Percentiles rank a stretch among this genome's conserved stretches.
These are phyloP conservation scores for Nosema muscidifuracis DNA, from an alignment of 371 early-diverging fungal species.

Conservation along the genomic window DNA sequence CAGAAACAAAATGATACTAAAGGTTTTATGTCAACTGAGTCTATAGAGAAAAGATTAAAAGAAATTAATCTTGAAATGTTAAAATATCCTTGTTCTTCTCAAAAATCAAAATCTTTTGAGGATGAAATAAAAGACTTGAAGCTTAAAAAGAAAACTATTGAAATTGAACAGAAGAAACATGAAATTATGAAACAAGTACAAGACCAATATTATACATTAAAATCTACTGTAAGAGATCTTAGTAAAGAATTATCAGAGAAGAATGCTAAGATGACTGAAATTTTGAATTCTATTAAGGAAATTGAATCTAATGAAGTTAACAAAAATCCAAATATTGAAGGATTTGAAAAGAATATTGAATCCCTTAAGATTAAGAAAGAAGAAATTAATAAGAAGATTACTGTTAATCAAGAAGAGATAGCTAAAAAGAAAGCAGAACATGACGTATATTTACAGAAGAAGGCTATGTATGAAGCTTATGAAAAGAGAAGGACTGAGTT, in stretches of 20 bases:
- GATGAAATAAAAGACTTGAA: constrained; percentile 37
- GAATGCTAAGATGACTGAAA: constrained; percentile 34
- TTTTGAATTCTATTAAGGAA: not conserved
- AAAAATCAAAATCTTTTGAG: constrained; percentile 51
- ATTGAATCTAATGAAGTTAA: not conserved
- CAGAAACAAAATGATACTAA: constrained; percentile 14
- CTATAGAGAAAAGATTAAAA: constrained; percentile 47
- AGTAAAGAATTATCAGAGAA: constrained; percentile 8
- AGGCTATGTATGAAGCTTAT: constrained; percentile 32
- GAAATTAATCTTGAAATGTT: constrained; percentile 49
- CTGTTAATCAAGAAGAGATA: constrained; percentile 37
- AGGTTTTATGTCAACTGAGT: constrained; percentile 20
- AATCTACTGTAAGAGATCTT: constrained; percentile 20
- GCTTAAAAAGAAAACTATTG: constrained; percentile 42
- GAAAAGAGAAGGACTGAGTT: constrained; percentile 53
- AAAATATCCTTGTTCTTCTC: not conserved
- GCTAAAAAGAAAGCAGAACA: constrained; percentile 46
- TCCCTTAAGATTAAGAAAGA: constrained; percentile 42
- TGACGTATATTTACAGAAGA: constrained; percentile 33
- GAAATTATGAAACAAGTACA: constrained; percentile 24
- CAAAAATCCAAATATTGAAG: constrained; percentile 41
- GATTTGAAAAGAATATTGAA: constrained; percentile 38
- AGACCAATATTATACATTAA: constrained; percentile 9
- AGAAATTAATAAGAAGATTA: constrained; percentile 37
- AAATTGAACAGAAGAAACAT: constrained; percentile 30